phyloP scores from a whole-genome alignment of 2,329 filamentous ascomycete genomes.

The Teratosphaeria gauchensis region DNA sequence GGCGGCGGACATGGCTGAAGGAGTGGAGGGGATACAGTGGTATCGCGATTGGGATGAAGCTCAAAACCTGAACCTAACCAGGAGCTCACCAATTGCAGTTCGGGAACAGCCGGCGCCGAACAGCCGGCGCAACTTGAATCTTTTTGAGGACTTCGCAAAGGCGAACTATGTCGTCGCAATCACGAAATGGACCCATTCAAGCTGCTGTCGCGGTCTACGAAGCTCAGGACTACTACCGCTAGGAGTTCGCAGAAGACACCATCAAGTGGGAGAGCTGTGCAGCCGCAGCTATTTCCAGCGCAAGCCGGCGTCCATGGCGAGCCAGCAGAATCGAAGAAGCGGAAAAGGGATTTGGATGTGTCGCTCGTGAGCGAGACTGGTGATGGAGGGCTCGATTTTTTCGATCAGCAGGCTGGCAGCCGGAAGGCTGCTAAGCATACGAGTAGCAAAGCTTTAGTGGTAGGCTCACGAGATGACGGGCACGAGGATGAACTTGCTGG shows the following conservation, averaged over 20 bases:
- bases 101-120: background rate
- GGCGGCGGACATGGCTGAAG: conserved; percentile 36
- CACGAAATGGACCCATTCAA: conserved; percentile 60
- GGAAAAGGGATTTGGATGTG: conserved; percentile 30
- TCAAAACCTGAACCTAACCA: background rate
- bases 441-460: background rate
- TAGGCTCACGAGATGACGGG: background rate
- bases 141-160: background rate
- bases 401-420: conserved; percentile 13
- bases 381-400: conserved; percentile 35
- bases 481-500: background rate
- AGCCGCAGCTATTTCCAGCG: conserved; percentile 54
- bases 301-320: background rate
- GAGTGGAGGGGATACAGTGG: conserved; percentile 3
- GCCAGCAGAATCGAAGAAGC: conserved; percentile 26
- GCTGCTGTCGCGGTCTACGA: conserved; percentile 61
- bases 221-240: conserved; percentile 34
- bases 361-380: conserved; percentile 8
- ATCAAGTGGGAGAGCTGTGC: conserved; percentile 53
- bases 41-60: background rate
- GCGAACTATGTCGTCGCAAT: background rate
- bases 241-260: conserved; percentile 42
- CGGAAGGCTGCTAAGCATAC: background rate
- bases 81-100: background rate
- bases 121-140: background rate